Conservation (phyloP, 306 rosid species). For the Corylus avellana region DNA sequence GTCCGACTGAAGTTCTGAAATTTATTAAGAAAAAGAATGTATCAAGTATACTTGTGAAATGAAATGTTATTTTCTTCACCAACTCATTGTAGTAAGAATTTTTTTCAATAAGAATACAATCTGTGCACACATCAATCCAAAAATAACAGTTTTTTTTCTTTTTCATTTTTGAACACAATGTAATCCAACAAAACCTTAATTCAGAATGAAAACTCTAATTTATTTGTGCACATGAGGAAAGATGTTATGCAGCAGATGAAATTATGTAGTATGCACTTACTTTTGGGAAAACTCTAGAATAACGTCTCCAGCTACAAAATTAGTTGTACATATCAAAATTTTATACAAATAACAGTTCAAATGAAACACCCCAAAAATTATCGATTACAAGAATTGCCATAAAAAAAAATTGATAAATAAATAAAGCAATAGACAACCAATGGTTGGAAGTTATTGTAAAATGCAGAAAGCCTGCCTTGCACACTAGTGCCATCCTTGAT, state of each 20-base stretch:
- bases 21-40: slow-evolving; percentile 17
- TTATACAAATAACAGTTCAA: neutral
- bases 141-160: neutral
- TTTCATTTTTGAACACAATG: neutral
- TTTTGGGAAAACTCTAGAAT: neutral
- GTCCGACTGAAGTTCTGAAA: slow-evolving; percentile 56
- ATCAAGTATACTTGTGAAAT: neutral
- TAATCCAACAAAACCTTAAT: neutral
- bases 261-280: neutral
- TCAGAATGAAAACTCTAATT: neutral
- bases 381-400: neutral
- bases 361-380: neutral
- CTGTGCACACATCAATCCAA: neutral
- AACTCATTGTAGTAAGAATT: slow-evolving; percentile 2
- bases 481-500: slow-evolving; percentile 49
- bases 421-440: neutral
- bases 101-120: neutral
- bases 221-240: neutral
- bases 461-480: slow-evolving; percentile 59
- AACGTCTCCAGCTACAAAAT: neutral
- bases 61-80: neutral
- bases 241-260: neutral
- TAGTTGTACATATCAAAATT: neutral
- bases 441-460: neutral
- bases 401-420: too few species aligned